Conservation (phyloP, 129 eudicot species). For the Smallanthus sonchifolius region DNA sequence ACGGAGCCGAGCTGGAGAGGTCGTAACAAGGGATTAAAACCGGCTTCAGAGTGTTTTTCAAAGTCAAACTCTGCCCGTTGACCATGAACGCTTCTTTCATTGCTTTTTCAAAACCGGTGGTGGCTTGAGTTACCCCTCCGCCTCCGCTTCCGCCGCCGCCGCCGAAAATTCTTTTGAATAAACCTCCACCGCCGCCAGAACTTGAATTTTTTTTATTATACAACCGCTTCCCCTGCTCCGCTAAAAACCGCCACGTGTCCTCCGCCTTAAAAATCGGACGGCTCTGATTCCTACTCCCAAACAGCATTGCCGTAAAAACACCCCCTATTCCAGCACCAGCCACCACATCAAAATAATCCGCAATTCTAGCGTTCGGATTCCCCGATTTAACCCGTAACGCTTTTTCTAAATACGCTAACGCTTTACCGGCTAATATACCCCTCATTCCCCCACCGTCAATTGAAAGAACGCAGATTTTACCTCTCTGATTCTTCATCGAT, state of each 20-base stretch:
- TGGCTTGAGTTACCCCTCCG: conserved; percentile 12
- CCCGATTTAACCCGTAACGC: conserved; percentile 70
- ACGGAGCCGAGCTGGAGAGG: conserved; percentile 83
- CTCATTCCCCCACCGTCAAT: conserved; percentile 94
- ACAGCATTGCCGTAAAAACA: conserved; percentile 81
- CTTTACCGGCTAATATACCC: conserved; percentile 59
- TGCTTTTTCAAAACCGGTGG: conserved; percentile 48
- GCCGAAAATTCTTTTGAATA: conserved; percentile 28
- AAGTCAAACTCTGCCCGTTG: conserved; percentile 54
- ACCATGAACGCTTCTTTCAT: conserved; percentile 64
- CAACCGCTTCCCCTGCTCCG: conserved; percentile 57
- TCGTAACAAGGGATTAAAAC: conserved; percentile 91
- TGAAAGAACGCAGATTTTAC: conserved; percentile 70
- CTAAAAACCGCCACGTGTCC: conserved; percentile 78
- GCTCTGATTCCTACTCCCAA: conserved; percentile 43
- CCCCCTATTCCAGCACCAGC: conserved; percentile 92
- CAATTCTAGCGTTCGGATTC: conserved; percentile 70
- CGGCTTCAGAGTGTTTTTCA: conserved; percentile 79
- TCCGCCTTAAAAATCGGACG: conserved; percentile 76
- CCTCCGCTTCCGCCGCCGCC: conserved; percentile 6
- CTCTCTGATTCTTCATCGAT: conserved; percentile 64
- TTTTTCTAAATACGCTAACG: conserved; percentile 65
- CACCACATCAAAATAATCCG: conserved; percentile 85
- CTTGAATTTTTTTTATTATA: conserved; percentile 16
- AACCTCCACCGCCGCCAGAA: conserved; percentile 20